These are phyloP conservation scores for Coprinopsis marcescibilis DNA, from an alignment of 768 basidiomycete species.

Conservation along the genomic window DNA sequence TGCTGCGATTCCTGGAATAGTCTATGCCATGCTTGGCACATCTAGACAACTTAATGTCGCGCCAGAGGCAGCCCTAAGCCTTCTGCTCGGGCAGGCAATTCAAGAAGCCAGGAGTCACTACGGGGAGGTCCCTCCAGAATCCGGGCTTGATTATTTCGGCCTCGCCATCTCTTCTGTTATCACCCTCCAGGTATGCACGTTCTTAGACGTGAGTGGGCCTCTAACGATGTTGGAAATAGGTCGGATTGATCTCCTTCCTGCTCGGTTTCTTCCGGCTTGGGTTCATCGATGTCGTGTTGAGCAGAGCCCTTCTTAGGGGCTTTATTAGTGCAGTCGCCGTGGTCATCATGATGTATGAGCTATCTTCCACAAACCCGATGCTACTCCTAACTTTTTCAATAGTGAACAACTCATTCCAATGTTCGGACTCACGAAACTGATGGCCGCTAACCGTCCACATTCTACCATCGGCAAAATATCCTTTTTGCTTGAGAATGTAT, in stretches of 20 bases:
- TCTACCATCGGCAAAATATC: conserved; percentile 70
- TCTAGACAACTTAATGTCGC: conserved; percentile 78
- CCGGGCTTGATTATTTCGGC: conserved; percentile 47
- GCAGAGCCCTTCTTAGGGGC: conserved; percentile 80
- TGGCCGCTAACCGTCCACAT: conserved; percentile 50
- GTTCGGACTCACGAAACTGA: conserved; percentile 67
- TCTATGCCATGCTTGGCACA: conserved; percentile 87
- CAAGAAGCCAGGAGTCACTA: conserved; percentile 59
- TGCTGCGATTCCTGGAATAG: conserved; percentile 80
- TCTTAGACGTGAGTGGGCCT: background rate
- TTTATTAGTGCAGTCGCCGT: conserved; percentile 83
- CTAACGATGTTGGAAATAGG: conserved; percentile 34
- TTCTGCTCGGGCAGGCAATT: conserved; percentile 85
- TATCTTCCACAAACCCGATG: background rate
- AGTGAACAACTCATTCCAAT: conserved; percentile 88
- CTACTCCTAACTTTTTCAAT: conserved; percentile 3
- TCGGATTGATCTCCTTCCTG: conserved; percentile 78
- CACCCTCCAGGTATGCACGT: conserved; percentile 63
- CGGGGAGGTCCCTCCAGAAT: conserved; percentile 32
- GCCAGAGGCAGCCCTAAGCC: conserved; percentile 82
- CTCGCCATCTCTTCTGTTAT: conserved; percentile 74
- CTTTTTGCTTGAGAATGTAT: conserved; percentile 62
- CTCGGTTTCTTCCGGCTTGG: conserved; percentile 86
- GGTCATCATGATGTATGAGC: conserved; percentile 74
- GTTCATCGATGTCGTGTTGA: conserved; percentile 90